These are phyloP conservation scores for Annulohypoxylon moriforme DNA, from an alignment of 495 filamentous ascomycete genomes.

Conservation along the genomic window DNA sequence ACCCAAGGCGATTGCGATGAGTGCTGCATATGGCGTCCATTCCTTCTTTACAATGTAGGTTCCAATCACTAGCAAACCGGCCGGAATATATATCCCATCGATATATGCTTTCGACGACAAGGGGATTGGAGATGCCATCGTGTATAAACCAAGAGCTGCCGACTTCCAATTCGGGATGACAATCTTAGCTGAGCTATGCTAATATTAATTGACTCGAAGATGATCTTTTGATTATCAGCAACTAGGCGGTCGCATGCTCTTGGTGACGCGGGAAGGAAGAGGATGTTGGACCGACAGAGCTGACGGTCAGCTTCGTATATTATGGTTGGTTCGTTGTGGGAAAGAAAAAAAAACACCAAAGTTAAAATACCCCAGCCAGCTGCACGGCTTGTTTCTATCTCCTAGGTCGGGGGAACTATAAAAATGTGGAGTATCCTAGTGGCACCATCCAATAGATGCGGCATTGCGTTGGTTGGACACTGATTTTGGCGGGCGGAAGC, in stretches of 20 bases:
- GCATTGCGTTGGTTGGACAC: constrained; percentile 6
- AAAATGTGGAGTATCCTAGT: constrained; percentile 27
- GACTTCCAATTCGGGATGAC: constrained; percentile 7
- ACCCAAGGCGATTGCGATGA: constrained; percentile 68
- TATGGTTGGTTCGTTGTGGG: constrained; percentile 8
- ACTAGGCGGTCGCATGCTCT: constrained; percentile 22
- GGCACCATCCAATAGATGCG: neutral
- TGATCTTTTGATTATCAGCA: constrained; percentile 20
- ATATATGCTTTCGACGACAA: constrained; percentile 60
- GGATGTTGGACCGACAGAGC: constrained; percentile 1
- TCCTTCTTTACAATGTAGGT: constrained; percentile 80
- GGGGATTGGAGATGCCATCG: constrained; percentile 35
- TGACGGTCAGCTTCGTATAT: constrained; percentile 16
- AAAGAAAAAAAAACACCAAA: constrained; percentile 7
- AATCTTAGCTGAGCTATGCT: constrained; percentile 23
- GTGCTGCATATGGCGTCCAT: constrained; percentile 78
- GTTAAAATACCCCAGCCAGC: neutral
- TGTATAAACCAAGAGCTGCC: constrained; percentile 5
- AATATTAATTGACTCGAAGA: constrained; percentile 7
- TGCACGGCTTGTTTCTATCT: constrained; percentile 22
- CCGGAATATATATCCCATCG: constrained; percentile 85
- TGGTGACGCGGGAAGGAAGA: neutral
- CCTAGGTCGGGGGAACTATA: constrained; percentile 33
- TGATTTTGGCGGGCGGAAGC: constrained; percentile 6
- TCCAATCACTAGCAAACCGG: constrained; percentile 81